A percentile compares a stretch with the other conserved stretches of the same genome.
Conservation (phyloP, 225 moss, liverwort and hornwort genomes). For the Neckera pumila region DNA sequence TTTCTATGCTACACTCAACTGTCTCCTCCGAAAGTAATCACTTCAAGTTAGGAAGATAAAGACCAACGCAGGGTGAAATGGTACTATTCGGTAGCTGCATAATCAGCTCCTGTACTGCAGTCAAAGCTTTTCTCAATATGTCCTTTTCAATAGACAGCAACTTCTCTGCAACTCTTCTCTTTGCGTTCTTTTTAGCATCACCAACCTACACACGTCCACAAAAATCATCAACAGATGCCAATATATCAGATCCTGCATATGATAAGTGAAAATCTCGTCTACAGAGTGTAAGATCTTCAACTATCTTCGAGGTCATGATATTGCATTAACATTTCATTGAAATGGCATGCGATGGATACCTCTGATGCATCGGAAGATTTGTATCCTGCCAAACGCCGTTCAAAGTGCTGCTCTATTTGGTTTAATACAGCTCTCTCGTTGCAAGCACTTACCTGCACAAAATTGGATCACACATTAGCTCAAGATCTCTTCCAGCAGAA, state of each 20-base stretch:
- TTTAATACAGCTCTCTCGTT: slow-evolving; percentile 88
- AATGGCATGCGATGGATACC: slow-evolving; percentile 20
- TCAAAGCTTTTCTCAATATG: slow-evolving; percentile 58
- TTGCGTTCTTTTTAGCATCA: slow-evolving; percentile 72
- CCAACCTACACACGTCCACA: slow-evolving; percentile 44
- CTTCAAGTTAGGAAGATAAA: slow-evolving; percentile 62
- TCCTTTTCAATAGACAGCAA: slow-evolving; percentile 79
- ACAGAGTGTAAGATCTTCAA: background rate
- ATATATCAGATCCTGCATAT: background rate
- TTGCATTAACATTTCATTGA: background rate
- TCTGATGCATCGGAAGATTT: slow-evolving; percentile 49
- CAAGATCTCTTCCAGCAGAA: background rate
- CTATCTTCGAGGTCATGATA: background rate
- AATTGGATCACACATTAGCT: slow-evolving; percentile 1
- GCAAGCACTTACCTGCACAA: slow-evolving; percentile 77
- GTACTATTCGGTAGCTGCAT: slow-evolving; percentile 53
- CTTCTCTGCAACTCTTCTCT: slow-evolving; percentile 81
- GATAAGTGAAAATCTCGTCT: background rate
- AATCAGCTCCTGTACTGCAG: slow-evolving; percentile 65
- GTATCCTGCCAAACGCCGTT: slow-evolving; percentile 71
- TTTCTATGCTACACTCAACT: slow-evolving; percentile 21
- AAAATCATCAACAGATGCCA: background rate
- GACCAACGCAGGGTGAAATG: slow-evolving; percentile 66
- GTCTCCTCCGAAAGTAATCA: slow-evolving; percentile 5
- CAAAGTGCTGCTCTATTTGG: slow-evolving; percentile 61